These are phyloP conservation scores for Pseudonitzschia pungens DNA, from an alignment of 108 stramenopile genomes.

Conservation along the genomic window DNA sequence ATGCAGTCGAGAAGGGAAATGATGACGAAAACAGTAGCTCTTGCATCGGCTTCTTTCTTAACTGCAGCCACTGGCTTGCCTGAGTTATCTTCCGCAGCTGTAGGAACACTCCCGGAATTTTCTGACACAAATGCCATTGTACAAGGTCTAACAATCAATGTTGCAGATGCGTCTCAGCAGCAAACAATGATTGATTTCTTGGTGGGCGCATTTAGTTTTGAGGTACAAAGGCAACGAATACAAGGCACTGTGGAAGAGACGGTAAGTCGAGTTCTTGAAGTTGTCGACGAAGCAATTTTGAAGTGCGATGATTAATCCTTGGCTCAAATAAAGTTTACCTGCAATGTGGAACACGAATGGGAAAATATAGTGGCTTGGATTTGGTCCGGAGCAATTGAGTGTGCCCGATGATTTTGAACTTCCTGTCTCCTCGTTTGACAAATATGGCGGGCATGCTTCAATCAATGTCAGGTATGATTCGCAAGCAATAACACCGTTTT, in stretches of 20 bases:
- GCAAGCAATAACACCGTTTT: conserved; percentile 40
- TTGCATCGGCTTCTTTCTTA: conserved; percentile 23
- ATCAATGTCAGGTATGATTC: conserved; percentile 75
- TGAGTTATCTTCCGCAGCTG: conserved; percentile 32
- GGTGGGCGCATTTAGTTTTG: conserved; percentile 54
- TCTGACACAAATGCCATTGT: conserved; percentile 64
- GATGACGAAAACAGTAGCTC: conserved; percentile 28
- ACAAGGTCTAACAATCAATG: conserved; percentile 67
- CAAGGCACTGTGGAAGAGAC: conserved; percentile 39
- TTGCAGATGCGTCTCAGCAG: conserved; percentile 60
- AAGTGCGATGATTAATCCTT: no score
- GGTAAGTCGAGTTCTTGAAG: conserved; percentile 15
- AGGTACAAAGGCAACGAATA: conserved; percentile 38
- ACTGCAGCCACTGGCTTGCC: not conserved
- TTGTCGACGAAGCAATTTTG: not conserved
- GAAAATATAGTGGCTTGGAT: conserved; percentile 68
- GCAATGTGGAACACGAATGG: not conserved
- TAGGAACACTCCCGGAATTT: conserved; percentile 70
- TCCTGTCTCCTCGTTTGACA: conserved; percentile 73
- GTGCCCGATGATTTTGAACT: conserved; percentile 62
- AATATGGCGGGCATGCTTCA: conserved; percentile 84
- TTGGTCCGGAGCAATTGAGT: conserved; percentile 75
- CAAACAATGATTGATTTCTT: conserved; percentile 73
- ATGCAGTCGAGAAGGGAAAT: conserved; percentile 9
- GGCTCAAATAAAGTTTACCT: not conserved